A percentile compares a stretch with the other conserved stretches of the same genome.
These are phyloP conservation scores for Przewalskia tangutica DNA, from an alignment of 257 asterid genomes.

Conservation along the genomic window DNA sequence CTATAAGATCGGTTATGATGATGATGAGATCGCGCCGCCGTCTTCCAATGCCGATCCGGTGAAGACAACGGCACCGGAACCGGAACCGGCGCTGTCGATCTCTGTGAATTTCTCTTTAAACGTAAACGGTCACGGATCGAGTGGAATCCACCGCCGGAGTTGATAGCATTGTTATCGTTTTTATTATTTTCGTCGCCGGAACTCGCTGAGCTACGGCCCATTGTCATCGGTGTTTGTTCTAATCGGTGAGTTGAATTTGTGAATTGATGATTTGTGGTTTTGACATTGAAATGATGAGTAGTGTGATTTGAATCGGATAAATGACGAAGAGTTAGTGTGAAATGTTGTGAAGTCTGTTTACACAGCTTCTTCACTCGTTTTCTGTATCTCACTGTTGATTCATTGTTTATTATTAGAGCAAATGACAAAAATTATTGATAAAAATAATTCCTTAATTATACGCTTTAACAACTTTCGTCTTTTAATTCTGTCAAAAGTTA, in stretches of 20 bases:
- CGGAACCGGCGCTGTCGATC: conserved; percentile 18
- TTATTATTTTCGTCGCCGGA: conserved; percentile 32
- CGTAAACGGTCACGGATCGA: conserved; percentile 55
- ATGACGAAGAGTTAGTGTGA: too few species aligned
- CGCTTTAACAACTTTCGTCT: too few species aligned
- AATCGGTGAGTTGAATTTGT: conserved; percentile 3
- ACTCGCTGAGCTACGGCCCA: conserved; percentile 22
- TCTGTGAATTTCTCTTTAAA: conserved; percentile 22
- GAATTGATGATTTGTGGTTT: neutral
- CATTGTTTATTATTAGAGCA: too few species aligned
- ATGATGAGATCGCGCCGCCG: conserved; percentile 59
- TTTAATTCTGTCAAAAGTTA: too few species aligned
- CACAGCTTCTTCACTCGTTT: neutral
- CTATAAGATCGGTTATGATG: conserved; percentile 20
- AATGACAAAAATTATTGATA: too few species aligned
- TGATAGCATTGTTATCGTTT: conserved; percentile 12
- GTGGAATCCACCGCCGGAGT: conserved; percentile 33
- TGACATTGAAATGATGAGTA: neutral
- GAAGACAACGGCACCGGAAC: conserved; percentile 25
- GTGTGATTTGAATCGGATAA: neutral
- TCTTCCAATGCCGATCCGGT: conserved; percentile 10
- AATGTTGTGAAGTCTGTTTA: neutral
- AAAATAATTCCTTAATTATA: too few species aligned
- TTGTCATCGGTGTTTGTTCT: conserved; percentile 6
- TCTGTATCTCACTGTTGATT: neutral